Conservation (phyloP, 2,329 filamentous ascomycete genomes). For the Fusarium mundagurra region DNA sequence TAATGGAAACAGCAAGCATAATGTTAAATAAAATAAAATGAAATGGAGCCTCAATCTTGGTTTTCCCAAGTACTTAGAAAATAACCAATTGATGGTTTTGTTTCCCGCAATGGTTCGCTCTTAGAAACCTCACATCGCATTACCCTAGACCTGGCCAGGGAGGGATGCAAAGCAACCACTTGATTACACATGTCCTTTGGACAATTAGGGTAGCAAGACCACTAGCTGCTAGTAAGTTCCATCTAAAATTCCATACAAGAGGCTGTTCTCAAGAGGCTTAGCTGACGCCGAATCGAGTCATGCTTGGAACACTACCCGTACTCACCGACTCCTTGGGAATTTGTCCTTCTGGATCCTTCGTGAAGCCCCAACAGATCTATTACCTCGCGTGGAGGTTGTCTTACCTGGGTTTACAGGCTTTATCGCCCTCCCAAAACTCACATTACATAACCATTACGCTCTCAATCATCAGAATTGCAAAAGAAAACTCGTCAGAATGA, state of each 20-base stretch:
- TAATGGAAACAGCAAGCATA: rapidly evolving
- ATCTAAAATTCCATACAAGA: rapidly evolving
- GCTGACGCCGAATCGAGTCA: rapidly evolving
- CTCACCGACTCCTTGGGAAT: background rate
- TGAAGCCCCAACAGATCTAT: rapidly evolving
- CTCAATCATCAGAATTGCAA: rapidly evolving
- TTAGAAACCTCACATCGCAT: background rate
- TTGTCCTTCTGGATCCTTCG: rapidly evolving
- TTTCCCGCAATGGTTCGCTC: no score
- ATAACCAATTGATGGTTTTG: rapidly evolving
- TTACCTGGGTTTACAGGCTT: background rate
- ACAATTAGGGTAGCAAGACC: rapidly evolving
- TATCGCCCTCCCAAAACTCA: background rate
- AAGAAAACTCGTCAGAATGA: no score
- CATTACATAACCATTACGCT: background rate
- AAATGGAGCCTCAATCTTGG: no score
- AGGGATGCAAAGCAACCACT: no score
- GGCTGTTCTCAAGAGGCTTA: rapidly evolving
- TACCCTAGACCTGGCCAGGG: background rate
- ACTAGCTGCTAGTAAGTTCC: rapidly evolving
- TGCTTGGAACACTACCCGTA: background rate
- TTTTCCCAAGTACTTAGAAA: rapidly evolving
- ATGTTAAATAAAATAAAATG: no score
- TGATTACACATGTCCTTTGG: background rate
- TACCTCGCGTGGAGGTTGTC: rapidly evolving